Base-by-base conservation (phyloP, 495 filamentous ascomycete genomes). In the Mycothermus thermophilus region DNA sequence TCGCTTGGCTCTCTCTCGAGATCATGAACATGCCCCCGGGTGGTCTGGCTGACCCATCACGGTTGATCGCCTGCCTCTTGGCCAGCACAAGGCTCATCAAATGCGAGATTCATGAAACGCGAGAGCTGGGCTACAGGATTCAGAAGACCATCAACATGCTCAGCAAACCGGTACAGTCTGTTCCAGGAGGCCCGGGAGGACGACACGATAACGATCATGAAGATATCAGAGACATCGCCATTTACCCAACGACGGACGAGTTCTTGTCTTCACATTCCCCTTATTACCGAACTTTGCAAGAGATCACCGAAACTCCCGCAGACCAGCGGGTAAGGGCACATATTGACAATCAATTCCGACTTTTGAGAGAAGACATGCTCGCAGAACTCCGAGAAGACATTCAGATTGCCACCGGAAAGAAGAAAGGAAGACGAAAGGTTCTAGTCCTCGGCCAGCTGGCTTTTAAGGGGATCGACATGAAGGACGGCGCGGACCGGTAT, bases 291-390 rank as follows among this genome's bases (percentile, higher is more conserved):
- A 64, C 50, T 8, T 65, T 60, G 2, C 53, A 58, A 0, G 64
- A 59, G 8, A 52, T 71, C 1, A 32, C 49, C 5, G 56, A 61
- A 1, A 38, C 38, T 12, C 39, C 42, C 0, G 21, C 55, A 4
- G 51, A 59, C 3, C 42, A 50, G 8, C 71, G 78, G 0, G 41
- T 65, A 0, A 51, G 48, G 0, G 54, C 60, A 0, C 77, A 84
- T 49, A 41, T 82, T 0, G 82, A 85, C 47, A 85, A 83, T 43
- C 80, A 87, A 36, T 92, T 84, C 44, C 78, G 83, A 0, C 68
- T 88, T 2, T 54, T 83, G 2, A 58, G 83, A 4, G 80, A 88
- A 41, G 82, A 88, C 37, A 75, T 86, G 69, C 54, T 85, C 0
- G 67, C 58, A 0, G 78, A 78, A 34, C 52, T 86, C 7, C 67